phyloP scores from a whole-genome alignment of 2,329 filamentous ascomycete species.

The Xylaria sp. region DNA sequence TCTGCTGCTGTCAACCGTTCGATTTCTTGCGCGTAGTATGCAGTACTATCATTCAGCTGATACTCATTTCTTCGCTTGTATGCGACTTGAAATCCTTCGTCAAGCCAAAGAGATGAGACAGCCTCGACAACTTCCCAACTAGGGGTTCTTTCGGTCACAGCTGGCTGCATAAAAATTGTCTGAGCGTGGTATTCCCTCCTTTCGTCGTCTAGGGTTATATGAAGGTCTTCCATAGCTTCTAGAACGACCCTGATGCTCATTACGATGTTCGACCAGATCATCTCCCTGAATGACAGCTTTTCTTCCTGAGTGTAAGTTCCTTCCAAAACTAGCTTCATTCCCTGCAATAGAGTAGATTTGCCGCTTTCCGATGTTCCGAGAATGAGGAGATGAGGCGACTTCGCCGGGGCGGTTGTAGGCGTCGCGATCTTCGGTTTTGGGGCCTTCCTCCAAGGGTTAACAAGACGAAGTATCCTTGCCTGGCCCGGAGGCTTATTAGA shows the following conservation, averaged over 20 bases:
- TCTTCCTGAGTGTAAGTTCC: background rate
- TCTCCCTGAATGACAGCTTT: background rate
- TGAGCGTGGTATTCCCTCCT: background rate
- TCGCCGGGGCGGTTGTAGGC: background rate
- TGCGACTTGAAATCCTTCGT: conserved; percentile 3
- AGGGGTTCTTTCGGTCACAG: background rate
- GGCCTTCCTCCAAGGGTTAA: background rate
- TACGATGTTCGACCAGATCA: background rate
- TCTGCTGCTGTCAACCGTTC: background rate
- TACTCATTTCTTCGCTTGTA: background rate
- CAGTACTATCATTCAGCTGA: background rate
- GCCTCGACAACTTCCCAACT: background rate
- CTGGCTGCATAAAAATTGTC: background rate
- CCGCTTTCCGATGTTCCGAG: background rate
- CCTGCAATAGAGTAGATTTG: background rate
- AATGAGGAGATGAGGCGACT: background rate
- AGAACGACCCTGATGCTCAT: background rate
- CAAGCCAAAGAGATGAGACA: background rate
- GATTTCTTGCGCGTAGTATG: conserved; percentile 11
- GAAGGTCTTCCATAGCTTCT: background rate
- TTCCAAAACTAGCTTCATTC: background rate
- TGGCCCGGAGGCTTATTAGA: too few species aligned
- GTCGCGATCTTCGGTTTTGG: background rate
- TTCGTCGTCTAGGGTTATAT: background rate
- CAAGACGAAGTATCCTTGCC: too few species aligned